These are phyloP conservation scores for Lagenidium giganteum DNA, from an alignment of 352 stramenopile genomes.

Conservation along the genomic window DNA sequence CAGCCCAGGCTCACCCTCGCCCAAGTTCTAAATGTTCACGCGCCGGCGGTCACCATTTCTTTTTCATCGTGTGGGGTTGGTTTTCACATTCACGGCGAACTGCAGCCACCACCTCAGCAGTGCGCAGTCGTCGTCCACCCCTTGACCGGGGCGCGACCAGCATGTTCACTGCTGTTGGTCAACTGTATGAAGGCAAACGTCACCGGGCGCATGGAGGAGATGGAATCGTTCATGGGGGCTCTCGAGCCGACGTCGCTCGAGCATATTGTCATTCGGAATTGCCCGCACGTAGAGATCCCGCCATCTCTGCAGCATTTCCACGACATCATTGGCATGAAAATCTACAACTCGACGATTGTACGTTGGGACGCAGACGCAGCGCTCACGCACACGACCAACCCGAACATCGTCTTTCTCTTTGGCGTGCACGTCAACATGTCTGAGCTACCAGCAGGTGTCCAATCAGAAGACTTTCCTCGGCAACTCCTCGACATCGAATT, in stretches of 20 bases:
- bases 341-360: conserved; percentile 39
- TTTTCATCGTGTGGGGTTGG: no score
- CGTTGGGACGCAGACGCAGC: conserved; percentile 20
- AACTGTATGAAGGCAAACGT: no score
- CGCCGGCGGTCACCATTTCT: no score
- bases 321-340: conserved; percentile 23
- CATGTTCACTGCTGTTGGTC: no score
- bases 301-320: conserved; percentile 20
- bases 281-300: conserved; percentile 23
- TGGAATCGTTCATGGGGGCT: conserved; percentile 9
- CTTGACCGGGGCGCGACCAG: no score
- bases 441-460: conserved; percentile 1
- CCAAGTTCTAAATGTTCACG: no score
- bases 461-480: not conserved
- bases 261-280: conserved; percentile 35
- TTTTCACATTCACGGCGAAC: no score
- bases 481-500: conserved; percentile 8
- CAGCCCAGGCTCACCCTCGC: no score
- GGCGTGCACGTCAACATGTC: no score
- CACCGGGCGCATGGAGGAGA: no score
- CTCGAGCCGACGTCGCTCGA: conserved; percentile 18
- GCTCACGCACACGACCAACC: conserved; percentile 18
- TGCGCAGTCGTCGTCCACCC: no score
- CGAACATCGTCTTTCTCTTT: conserved; percentile 9
- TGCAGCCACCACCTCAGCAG: no score